Base-by-base conservation (phyloP, 345 rosid species). In the Sisymbrium altissimum region DNA sequence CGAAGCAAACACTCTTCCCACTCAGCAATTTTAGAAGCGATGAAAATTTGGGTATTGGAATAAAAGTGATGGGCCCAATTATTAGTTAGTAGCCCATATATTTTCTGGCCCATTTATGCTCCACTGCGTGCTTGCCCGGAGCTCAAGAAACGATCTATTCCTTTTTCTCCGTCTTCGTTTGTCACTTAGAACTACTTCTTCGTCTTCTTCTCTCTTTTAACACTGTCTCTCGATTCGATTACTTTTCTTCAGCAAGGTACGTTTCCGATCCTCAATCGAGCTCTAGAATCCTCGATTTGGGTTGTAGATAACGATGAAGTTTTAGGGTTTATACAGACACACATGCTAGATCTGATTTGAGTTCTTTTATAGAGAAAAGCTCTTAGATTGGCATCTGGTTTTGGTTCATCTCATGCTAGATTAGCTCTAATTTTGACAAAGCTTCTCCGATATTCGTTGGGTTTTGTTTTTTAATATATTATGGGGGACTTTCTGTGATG, bases 71-170 rank as follows among this genome's bases (percentile, higher is more conserved):
- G 6, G 38, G 73, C 73, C 68, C 55, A 74, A 29, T 49, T 29
- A 35, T 2, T 49, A 21, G 14, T 32, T 15, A 3, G n/a, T 0
- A n/a, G 53, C 74, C 40, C 58, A 45, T 39, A 50, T 18, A 5
- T 12, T n/a, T n/a, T n/a, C n/a, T n/a, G n/a, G n/a, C n/a, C n/a
- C n/a, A n/a, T n/a, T n/a, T n/a, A n/a, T n/a, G n/a, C n/a, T n/a
- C n/a, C n/a, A n/a, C n/a, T n/a, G n/a, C n/a, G n/a, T n/a, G n/a
- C n/a, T n/a, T 77, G 68, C 81, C 69, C 81, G 58, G 57, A 41
- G 81, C 81, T 77, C 81, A 77, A 77, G 81, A 77, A 77, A 77
- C 76, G 66, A 36, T 35, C 66, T 18, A 58, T 49, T 57, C 12
- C 8, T 40, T 33, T 49, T 30, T 4, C 56, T 53, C 58, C 64